Conservation (phyloP, 192 early-diverging fungal genomes). For the Dispira simplex region DNA sequence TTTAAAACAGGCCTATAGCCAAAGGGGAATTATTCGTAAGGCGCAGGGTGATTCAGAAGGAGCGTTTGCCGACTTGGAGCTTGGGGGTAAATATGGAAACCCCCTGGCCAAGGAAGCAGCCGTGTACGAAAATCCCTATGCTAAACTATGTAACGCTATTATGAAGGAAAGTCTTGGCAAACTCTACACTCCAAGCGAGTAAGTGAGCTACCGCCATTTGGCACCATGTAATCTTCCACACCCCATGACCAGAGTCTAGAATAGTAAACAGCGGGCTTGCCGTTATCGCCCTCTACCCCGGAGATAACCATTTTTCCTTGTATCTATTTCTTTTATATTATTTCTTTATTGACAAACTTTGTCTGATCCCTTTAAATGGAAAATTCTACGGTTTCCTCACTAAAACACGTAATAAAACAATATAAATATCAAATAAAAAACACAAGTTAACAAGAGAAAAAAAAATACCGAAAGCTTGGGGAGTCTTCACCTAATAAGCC, state of each 20-base stretch:
- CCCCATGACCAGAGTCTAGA: too few species aligned
- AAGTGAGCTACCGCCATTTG: too few species aligned
- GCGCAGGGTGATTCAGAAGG: constrained; percentile 28
- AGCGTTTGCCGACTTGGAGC: constrained; percentile 34
- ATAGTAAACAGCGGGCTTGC: too few species aligned
- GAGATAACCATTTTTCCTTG: too few species aligned
- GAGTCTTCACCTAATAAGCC: constrained; percentile 13
- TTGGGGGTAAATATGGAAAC: constrained; percentile 44
- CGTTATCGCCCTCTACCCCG: too few species aligned
- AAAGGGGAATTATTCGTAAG: constrained; percentile 36
- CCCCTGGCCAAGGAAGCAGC: constrained; percentile 33
- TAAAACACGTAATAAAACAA: neutral
- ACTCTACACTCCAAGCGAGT: constrained; percentile 14
- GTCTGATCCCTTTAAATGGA: too few species aligned
- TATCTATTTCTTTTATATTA: too few species aligned
- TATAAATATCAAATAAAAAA: neutral
- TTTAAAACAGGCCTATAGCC: constrained; percentile 42
- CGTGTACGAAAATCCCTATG: constrained; percentile 52
- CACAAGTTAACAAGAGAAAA: neutral
- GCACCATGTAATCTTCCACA: too few species aligned
- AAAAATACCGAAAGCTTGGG: neutral
- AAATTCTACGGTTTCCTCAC: too few species aligned
- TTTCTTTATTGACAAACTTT: too few species aligned
- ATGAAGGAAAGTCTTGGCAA: constrained; percentile 37
- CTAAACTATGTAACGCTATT: constrained; percentile 46